A percentile compares a stretch with the other conserved stretches of the same genome.
These are phyloP conservation scores for Arabidopsis arenosa DNA, from an alignment of 345 rosid genomes.

Conservation along the genomic window DNA sequence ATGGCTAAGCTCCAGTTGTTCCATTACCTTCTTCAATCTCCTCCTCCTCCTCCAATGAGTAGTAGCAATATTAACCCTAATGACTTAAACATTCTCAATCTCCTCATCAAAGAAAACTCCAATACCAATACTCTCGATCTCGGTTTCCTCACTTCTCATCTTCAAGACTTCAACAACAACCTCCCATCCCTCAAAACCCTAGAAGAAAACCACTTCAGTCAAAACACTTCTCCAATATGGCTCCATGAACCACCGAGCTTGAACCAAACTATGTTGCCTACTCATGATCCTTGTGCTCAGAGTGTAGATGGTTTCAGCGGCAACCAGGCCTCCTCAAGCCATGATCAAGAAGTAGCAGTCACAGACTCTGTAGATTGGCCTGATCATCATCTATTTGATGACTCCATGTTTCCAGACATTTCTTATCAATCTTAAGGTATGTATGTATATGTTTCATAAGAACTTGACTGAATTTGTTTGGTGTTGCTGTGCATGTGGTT, in stretches of 20 bases:
- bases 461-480: conserved; percentile 16
- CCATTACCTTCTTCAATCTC: conserved; percentile 35
- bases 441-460: conserved; percentile 8
- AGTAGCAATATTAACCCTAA: conserved; percentile 29
- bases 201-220: conserved; percentile 26
- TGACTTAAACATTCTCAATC: conserved; percentile 38
- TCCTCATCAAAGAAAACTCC: conserved; percentile 35
- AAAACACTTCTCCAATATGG: conserved; percentile 38
- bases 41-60: conserved; percentile 31
- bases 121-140: conserved; percentile 22
- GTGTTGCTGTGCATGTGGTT: conserved; percentile 28
- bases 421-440: conserved; percentile 39
- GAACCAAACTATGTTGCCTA: conserved; percentile 33
- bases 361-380: conserved; percentile 33
- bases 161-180: conserved; percentile 39
- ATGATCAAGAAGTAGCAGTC: conserved; percentile 37
- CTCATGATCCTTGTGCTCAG: conserved; percentile 33
- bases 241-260: conserved; percentile 37
- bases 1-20: conserved; percentile 40
- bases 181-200: conserved; percentile 38
- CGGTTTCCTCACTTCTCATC: conserved; percentile 17
- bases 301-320: conserved; percentile 19
- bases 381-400: conserved; percentile 43
- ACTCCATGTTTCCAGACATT: conserved; percentile 38
- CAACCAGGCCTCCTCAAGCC: conserved; percentile 40